Percentiles rank a stretch among this genome's conserved stretches.
phyloP scores from a whole-genome alignment of 257 asterid species.

The Mentha longifolia region DNA sequence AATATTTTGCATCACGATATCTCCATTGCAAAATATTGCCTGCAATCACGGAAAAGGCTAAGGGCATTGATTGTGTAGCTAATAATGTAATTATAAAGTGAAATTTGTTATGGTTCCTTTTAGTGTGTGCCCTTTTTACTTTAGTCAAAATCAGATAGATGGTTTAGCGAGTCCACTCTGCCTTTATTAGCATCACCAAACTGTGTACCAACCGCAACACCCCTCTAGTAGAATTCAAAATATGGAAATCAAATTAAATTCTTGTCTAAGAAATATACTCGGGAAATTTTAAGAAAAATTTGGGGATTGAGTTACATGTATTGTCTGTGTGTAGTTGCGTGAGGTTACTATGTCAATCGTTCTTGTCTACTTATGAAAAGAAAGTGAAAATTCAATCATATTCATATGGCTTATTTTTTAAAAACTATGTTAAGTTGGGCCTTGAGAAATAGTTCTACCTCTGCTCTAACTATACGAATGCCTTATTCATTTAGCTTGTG shows the following conservation, averaged over 20 bases:
- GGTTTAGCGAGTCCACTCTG: constrained; percentile 29
- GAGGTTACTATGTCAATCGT: too few species aligned
- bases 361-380: too few species aligned
- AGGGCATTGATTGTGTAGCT: constrained; percentile 30
- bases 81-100: constrained; percentile 34
- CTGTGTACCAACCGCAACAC: constrained; percentile 26
- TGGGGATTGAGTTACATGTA: too few species aligned
- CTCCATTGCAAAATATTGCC: constrained; percentile 29
- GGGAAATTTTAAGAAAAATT: too few species aligned
- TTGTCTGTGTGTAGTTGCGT: too few species aligned
- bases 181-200: constrained; percentile 31
- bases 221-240: neutral
- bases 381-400: too few species aligned
- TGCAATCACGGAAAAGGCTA: constrained; percentile 61
- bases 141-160: constrained; percentile 35
- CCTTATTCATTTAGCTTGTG: too few species aligned
- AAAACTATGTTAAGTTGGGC: too few species aligned
- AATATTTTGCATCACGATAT: neutral
- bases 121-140: constrained; percentile 21
- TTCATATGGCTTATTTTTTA: too few species aligned
- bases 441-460: too few species aligned
- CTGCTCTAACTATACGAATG: too few species aligned
- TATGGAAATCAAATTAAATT: neutral
- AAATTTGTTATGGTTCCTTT: constrained; percentile 6
- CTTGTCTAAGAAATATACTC: neutral